Percentiles rank a stretch among this genome's conserved stretches.
phyloP scores from a whole-genome alignment of 345 rosid species.

The Garcia nutans region DNA sequence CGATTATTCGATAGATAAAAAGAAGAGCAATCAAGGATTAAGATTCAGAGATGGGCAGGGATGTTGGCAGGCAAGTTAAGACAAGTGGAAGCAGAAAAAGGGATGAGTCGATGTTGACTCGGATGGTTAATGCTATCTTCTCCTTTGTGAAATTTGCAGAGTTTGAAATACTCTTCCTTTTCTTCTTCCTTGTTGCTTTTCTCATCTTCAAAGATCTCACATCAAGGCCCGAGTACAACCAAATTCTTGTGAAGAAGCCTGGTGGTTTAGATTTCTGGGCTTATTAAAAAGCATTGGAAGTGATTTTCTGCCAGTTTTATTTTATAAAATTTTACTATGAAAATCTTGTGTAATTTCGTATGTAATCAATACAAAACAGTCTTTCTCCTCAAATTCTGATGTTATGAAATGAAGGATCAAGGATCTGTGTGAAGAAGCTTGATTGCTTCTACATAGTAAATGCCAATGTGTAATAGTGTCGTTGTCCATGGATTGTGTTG shows the following conservation, averaged over 20 bases:
- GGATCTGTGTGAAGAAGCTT: background rate
- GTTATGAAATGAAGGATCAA: background rate
- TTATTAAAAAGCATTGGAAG: constrained; percentile 24
- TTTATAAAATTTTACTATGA: background rate
- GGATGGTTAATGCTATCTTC: constrained; percentile 38
- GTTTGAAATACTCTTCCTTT: constrained; percentile 65
- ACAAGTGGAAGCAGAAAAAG: constrained; percentile 23
- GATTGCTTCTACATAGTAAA: background rate
- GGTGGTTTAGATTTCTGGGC: constrained; percentile 54
- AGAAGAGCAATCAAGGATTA: background rate
- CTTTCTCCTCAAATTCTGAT: background rate
- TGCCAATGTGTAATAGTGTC: background rate
- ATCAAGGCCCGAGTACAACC: constrained; percentile 62
- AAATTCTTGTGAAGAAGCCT: constrained; percentile 65
- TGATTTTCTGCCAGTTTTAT: background rate
- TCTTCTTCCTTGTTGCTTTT: constrained; percentile 58
- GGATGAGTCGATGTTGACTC: constrained; percentile 45
- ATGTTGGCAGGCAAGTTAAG: constrained; percentile 30
- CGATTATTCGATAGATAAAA: background rate
- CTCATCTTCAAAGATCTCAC: constrained; percentile 67
- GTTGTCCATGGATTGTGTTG: background rate
- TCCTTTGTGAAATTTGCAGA: constrained; percentile 45
- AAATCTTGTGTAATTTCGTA: constrained; percentile 1
- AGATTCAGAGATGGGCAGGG: constrained; percentile 25
- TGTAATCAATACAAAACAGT: background rate